These are phyloP conservation scores for Lactarius psammicola DNA, from an alignment of 768 basidiomycete species.

Conservation along the genomic window DNA sequence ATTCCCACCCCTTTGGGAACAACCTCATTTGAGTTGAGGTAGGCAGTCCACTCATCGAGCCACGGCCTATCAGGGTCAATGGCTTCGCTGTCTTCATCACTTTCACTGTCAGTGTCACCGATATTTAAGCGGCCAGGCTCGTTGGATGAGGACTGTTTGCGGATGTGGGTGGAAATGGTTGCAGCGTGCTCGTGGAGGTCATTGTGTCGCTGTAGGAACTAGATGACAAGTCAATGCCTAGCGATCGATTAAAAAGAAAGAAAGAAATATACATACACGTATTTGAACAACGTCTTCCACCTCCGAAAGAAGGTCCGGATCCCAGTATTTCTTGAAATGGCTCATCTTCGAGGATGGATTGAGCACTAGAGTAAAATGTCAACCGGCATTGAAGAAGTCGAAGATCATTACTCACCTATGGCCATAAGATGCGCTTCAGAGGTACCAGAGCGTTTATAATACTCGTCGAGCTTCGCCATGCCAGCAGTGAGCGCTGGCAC, in stretches of 20 bases:
- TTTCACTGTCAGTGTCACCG: not conserved
- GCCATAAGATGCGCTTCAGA: not conserved
- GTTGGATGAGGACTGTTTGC: not conserved
- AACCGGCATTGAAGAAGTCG: not conserved
- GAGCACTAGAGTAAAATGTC: not conserved
- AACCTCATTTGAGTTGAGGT: not conserved
- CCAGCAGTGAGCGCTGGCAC: not conserved
- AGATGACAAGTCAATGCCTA: not conserved
- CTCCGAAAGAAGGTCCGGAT: not conserved
- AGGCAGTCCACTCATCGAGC: not conserved
- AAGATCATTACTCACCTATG: not conserved
- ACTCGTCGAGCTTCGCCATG: not conserved
- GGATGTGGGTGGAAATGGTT: not conserved
- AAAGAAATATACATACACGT: not conserved
- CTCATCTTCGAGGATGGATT: not conserved
- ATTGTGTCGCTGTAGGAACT: not conserved
- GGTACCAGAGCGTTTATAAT: not conserved
- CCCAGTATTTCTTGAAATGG: not conserved
- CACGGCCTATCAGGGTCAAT: not conserved
- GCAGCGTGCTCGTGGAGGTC: not conserved
- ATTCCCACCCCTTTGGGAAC: not conserved
- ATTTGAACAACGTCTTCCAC: not conserved
- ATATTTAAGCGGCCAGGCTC: not conserved
- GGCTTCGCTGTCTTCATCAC: not conserved
- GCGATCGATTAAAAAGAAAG: not conserved